These are phyloP conservation scores for Monosporascus cannonballus DNA, from an alignment of 2,329 filamentous ascomycete genomes.

Conservation along the genomic window DNA sequence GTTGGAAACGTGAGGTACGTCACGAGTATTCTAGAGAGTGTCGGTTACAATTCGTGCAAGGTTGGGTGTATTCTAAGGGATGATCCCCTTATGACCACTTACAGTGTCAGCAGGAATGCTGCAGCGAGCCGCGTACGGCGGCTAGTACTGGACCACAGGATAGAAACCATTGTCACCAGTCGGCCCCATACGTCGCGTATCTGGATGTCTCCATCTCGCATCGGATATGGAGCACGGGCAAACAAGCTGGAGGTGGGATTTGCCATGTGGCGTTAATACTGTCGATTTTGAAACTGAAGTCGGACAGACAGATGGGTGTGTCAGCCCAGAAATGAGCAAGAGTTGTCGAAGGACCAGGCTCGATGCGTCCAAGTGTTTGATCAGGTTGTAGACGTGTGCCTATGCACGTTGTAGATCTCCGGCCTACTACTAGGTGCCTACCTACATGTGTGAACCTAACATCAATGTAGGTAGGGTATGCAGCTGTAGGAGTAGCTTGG, in stretches of 20 bases:
- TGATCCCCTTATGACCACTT: constrained; percentile 6
- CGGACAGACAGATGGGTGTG: too few relatives aligned
- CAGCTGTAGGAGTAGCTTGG: too few relatives aligned
- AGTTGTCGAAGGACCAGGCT: too few relatives aligned
- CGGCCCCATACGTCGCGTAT: not conserved
- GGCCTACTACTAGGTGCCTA: too few relatives aligned
- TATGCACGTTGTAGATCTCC: too few relatives aligned
- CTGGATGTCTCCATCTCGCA: not conserved
- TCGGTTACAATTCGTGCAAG: not conserved
- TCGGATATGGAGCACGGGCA: not conserved
- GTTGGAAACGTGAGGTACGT: constrained; percentile 7
- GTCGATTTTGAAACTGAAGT: not conserved
- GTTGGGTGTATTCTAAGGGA: too few relatives aligned
- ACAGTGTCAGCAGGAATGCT: constrained; percentile 26
- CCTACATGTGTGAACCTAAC: too few relatives aligned
- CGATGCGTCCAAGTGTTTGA: too few relatives aligned
- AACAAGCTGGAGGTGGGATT: not conserved
- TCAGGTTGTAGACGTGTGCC: too few relatives aligned
- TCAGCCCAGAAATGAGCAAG: too few relatives aligned
- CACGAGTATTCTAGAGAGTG: not conserved
- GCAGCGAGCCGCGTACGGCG: constrained; percentile 27
- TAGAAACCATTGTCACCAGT: constrained; percentile 1
- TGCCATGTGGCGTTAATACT: not conserved
- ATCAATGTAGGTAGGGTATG: too few relatives aligned
- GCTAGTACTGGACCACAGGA: constrained; percentile 27